phyloP scores from a whole-genome alignment of 495 filamentous ascomycete species.

The Lepraria neglecta region DNA sequence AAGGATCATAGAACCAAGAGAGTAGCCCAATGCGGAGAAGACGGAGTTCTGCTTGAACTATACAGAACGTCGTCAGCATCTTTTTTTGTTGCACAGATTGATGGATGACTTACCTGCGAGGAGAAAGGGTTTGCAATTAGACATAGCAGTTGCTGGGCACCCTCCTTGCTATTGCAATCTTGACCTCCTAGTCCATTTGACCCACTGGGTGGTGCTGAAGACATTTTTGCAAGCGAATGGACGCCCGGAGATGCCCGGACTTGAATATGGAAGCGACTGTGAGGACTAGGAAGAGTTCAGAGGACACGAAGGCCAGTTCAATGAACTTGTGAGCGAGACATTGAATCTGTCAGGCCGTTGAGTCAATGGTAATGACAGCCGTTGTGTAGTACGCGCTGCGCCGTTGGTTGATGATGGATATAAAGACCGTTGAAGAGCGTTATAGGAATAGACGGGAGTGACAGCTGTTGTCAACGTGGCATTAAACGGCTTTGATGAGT shows the following conservation, averaged over 20 bases:
- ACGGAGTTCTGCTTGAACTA: conserved; percentile 60
- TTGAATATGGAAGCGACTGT: neutral
- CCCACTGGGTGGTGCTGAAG: neutral
- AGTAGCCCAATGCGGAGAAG: conserved; percentile 73
- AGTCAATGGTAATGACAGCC: neutral
- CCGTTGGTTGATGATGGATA: neutral
- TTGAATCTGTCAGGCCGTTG: conserved; percentile 2
- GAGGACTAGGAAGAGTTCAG: neutral
- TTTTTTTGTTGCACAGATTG: neutral
- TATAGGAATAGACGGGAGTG: neutral
- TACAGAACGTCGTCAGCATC: conserved; percentile 1
- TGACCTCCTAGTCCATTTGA: neutral
- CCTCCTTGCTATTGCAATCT: neutral
- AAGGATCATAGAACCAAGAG: conserved; percentile 62
- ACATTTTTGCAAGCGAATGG: conserved; percentile 1
- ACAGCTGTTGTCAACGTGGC: neutral
- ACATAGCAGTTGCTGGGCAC: conserved; percentile 39
- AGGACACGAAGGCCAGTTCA: neutral
- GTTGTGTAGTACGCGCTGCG: conserved; percentile 4
- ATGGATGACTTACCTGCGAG: conserved; percentile 35
- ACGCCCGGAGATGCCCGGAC: neutral
- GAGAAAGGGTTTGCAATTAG: conserved; percentile 46
- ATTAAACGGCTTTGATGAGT: neutral
- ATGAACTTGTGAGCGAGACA: neutral
- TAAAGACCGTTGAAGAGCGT: neutral